These are phyloP conservation scores for Carex littledalei DNA, from an alignment of 176 grass and related monocot species.

Conservation along the genomic window DNA sequence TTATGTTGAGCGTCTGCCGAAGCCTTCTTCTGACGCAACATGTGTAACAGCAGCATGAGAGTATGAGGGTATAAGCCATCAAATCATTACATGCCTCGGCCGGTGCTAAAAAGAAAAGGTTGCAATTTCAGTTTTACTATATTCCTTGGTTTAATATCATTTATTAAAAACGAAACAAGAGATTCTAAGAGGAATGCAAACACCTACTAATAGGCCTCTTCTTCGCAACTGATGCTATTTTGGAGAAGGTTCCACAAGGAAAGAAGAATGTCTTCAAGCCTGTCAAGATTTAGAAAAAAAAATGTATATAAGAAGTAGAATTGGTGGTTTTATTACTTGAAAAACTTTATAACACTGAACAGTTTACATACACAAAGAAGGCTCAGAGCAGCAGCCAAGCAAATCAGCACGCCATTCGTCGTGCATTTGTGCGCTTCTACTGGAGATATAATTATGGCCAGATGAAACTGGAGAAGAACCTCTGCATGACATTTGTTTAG, in stretches of 20 bases:
- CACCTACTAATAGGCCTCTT: slow-evolving; percentile 76
- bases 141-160: background rate
- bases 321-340: background rate
- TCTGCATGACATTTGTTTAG: slow-evolving; percentile 31
- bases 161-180: background rate
- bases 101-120: slow-evolving; percentile 43
- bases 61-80: slow-evolving; percentile 79
- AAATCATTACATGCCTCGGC: slow-evolving; percentile 92
- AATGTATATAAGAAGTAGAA: slow-evolving; percentile 23
- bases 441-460: slow-evolving; percentile 39
- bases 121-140: background rate
- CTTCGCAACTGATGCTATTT: slow-evolving; percentile 69
- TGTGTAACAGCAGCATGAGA: slow-evolving; percentile 97
- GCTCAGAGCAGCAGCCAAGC: slow-evolving; percentile 97
- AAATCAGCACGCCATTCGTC: slow-evolving; percentile 94
- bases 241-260: slow-evolving; percentile 93
- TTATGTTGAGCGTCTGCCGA: slow-evolving; percentile 65
- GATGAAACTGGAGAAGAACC: slow-evolving; percentile 44
- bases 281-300: slow-evolving; percentile 19
- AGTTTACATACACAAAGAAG: slow-evolving; percentile 77
- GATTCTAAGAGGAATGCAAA: slow-evolving; percentile 6
- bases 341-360: background rate
- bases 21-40: slow-evolving; percentile 91
- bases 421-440: slow-evolving; percentile 36
- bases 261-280: slow-evolving; percentile 89